Base-by-base conservation (phyloP, 495 filamentous ascomycete genomes). In the Penicillium diatomitis region DNA sequence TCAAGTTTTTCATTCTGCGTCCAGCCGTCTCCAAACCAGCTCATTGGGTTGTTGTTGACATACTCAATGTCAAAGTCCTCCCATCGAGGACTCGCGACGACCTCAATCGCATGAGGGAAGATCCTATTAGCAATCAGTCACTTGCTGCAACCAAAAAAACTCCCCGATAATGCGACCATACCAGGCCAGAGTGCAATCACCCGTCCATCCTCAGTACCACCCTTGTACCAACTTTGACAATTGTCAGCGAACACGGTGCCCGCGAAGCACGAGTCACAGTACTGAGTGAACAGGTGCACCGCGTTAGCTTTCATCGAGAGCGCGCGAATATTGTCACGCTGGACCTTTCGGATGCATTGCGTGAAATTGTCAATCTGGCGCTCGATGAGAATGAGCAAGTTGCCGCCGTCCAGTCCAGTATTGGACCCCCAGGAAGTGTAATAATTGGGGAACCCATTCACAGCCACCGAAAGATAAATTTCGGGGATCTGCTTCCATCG, bases 391-490 rank as follows among this genome's bases (percentile, higher is more conserved):
- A 71, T 53, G 28, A 72, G 59, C 9, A 73, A 49, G 12, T 69
- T 73, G 6, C 73, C 74, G 41, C 74, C 73, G 1, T 69, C 75
- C 6, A 77, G 56, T 1, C 68, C 65, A 7, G 71, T 62, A 44
- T 78, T 78, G 5, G 69, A 70, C 2, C 72, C 71, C 8, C 76
- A 54, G 39, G 69, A 65, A 34, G 79, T 73, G 59, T 83, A 84
- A 54, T 81, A 81, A 50, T 86, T 86, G 3, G 83, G 83, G 56
- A 86, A 86, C 0, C 70, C 74, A 44, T 82, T 73, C 2, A 80
- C 70, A 4, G 80, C 77, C 9, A 79, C 66, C 10, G 76, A 79
- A 33, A 82, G 69, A 50, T 87, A 85, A 4, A 72, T 75, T 50
- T 77, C 76, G 0, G 79, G 66, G 0, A 69, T 69, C 9, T 70